Evolutionary conservation across 208 protist genomes (phyloP).

Genomic region (Trypanosoma boissoni): DNA sequence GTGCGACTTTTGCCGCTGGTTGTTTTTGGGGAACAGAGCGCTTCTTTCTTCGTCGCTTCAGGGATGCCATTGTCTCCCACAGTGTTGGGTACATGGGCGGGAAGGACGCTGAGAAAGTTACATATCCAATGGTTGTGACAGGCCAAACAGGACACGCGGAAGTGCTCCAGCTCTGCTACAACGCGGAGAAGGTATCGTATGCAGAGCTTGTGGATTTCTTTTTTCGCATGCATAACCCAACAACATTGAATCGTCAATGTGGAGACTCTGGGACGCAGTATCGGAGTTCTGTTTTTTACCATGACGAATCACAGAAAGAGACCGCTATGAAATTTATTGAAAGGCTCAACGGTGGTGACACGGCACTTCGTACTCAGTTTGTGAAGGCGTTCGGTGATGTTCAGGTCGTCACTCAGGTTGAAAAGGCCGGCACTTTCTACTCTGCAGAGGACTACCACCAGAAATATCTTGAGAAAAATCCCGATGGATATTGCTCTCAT

Average conservation of each 20-base stretch:
- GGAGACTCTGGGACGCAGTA: slow-evolving; percentile 94
- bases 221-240: slow-evolving; percentile 95
- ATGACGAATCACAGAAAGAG: slow-evolving; percentile 84
- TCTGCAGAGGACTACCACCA: slow-evolving; percentile 89
- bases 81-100: slow-evolving; percentile 92
- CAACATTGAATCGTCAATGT: slow-evolving; percentile 88
- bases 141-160: slow-evolving; percentile 94
- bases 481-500: slow-evolving; percentile 75
- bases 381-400: slow-evolving; percentile 64
- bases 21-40: slow-evolving; percentile 95
- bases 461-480: slow-evolving; percentile 81
- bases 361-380: slow-evolving; percentile 53
- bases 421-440: slow-evolving; percentile 70
- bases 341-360: slow-evolving; percentile 58
- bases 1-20: slow-evolving; percentile 85
- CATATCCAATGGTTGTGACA: slow-evolving; percentile 91
- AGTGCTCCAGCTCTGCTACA: slow-evolving; percentile 88
- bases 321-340: slow-evolving; percentile 72
- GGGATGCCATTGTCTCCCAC: slow-evolving; percentile 64
- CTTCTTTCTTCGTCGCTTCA: slow-evolving; percentile 86
- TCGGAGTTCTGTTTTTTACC: slow-evolving; percentile 91
- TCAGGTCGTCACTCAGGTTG: slow-evolving; percentile 65
- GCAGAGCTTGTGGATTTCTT: slow-evolving; percentile 90
- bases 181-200: slow-evolving; percentile 82
- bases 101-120: slow-evolving; percentile 41